A percentile compares a stretch with the other conserved stretches of the same genome.
Conservation (phyloP, 805 yeast species). For the Candida odintsovae region DNA sequence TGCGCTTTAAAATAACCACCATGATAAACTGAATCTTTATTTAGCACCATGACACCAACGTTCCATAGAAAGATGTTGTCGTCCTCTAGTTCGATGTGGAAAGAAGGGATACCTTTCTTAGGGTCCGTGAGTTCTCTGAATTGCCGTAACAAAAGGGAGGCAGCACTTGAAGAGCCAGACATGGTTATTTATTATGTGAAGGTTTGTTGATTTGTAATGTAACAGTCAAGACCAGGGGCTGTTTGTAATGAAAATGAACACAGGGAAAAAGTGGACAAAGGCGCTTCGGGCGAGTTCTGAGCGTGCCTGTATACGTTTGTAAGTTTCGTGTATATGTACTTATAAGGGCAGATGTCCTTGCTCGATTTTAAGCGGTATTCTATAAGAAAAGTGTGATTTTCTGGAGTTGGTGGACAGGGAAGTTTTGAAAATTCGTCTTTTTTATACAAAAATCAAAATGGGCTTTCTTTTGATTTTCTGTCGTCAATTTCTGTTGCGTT, state of each 20-base stretch:
- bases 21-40: conserved; percentile 83
- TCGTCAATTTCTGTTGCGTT: background rate
- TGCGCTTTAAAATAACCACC: conserved; percentile 95
- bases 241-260: background rate
- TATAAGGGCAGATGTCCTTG: background rate
- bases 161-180: conserved; percentile 40
- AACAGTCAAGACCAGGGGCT: background rate
- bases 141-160: conserved; percentile 87
- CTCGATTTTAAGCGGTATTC: background rate
- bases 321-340: too few relatives aligned
- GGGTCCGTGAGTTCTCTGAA: conserved; percentile 92
- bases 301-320: background rate
- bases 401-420: background rate
- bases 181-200: background rate
- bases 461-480: background rate
- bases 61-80: conserved; percentile 68
- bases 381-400: background rate
- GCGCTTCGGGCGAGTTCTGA: background rate
- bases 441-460: background rate
- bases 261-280: background rate
- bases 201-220: background rate
- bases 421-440: background rate
- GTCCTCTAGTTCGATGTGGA: conserved; percentile 63
- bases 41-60: conserved; percentile 87
- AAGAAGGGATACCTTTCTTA: conserved; percentile 66